Conservation (phyloP, 139 green algal species). For the Volvox africanus region DNA sequence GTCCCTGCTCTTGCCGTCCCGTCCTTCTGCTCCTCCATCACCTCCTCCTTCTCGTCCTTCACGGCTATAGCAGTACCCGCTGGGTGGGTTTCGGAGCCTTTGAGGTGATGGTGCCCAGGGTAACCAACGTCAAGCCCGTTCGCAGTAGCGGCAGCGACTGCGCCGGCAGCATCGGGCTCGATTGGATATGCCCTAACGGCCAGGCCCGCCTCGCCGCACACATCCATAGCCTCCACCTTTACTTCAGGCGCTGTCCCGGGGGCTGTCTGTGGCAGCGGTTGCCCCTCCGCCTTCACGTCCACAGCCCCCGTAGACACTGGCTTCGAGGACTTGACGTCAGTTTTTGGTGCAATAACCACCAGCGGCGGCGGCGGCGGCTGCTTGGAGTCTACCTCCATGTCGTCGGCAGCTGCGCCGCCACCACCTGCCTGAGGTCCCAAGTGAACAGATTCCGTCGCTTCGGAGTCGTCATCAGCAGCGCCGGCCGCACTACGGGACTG, state of each 20-base stretch:
- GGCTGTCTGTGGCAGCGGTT: neutral
- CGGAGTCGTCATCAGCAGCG: neutral
- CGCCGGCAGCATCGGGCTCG: neutral
- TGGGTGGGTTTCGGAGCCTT: neutral
- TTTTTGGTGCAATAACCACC: neutral
- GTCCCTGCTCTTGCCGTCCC: neutral
- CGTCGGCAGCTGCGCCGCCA: neutral
- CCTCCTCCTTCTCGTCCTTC: neutral
- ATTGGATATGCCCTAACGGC: neutral
- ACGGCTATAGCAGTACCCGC: neutral
- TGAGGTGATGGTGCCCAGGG: neutral
- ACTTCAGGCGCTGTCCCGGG: neutral
- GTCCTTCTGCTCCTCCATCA: neutral
- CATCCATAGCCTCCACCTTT: conserved; percentile 12
- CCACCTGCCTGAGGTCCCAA: neutral
- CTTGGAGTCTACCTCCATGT: conserved; percentile 45
- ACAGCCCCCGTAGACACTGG: neutral
- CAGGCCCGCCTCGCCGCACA: neutral
- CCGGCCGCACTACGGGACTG: neutral
- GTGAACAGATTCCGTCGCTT: conserved; percentile 9
- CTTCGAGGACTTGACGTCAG: neutral
- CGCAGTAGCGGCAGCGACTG: neutral
- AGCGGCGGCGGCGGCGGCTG: neutral
- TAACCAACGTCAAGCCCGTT: neutral
- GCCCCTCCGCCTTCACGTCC: neutral